Percentiles rank a stretch among this genome's conserved stretches.
Conservation (phyloP, 768 basidiomycete genomes). For the Amanita inopinata region DNA sequence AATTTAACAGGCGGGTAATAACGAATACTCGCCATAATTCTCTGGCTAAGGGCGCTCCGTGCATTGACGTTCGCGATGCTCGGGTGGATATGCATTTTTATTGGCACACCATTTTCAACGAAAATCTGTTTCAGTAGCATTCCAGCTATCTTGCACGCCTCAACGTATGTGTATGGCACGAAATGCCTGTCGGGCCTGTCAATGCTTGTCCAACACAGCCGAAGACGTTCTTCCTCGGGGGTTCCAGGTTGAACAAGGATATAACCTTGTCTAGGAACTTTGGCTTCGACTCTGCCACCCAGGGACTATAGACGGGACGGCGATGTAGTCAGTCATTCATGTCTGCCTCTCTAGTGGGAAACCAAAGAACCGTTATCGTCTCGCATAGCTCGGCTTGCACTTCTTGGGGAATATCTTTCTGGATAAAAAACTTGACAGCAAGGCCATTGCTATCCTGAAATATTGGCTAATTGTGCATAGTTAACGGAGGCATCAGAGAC, state of each 20-base stretch:
- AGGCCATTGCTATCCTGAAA: conserved; percentile 62
- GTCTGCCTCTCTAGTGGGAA: not conserved
- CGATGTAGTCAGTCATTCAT: conserved; percentile 5
- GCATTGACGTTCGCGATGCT: conserved; percentile 76
- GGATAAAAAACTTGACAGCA: conserved; percentile 76
- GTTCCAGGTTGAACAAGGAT: conserved; percentile 62
- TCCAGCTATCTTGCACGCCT: conserved; percentile 75
- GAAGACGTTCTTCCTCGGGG: conserved; percentile 64
- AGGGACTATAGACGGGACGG: conserved; percentile 41
- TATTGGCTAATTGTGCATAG: conserved; percentile 37
- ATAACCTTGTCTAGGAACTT: conserved; percentile 71
- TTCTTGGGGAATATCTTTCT: conserved; percentile 64
- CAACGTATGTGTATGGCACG: conserved; percentile 74
- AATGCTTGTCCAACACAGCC: conserved; percentile 57
- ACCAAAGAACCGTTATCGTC: conserved; percentile 50
- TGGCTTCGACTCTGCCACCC: conserved; percentile 68
- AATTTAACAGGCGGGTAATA: not conserved
- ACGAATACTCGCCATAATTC: conserved; percentile 49
- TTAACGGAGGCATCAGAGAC: not conserved
- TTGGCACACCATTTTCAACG: conserved; percentile 50
- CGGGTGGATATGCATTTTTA: conserved; percentile 71
- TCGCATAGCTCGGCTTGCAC: conserved; percentile 65
- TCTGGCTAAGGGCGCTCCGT: conserved; percentile 50
- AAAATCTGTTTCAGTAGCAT: conserved; percentile 72
- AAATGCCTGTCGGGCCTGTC: conserved; percentile 72